These are phyloP conservation scores for Vachellia collinsii DNA, from an alignment of 306 rosid genomes.

Conservation along the genomic window DNA sequence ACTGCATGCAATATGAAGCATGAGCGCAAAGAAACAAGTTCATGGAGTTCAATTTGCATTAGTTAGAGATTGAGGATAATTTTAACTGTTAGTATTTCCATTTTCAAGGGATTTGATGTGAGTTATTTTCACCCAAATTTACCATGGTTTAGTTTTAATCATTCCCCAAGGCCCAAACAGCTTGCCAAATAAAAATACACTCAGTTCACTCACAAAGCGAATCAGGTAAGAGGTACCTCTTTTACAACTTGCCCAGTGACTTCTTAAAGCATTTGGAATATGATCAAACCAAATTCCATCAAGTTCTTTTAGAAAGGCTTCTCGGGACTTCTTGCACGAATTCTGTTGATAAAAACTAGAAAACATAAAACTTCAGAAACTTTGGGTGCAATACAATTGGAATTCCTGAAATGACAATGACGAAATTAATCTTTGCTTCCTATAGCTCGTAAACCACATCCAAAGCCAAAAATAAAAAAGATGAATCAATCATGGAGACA, in stretches of 20 bases:
- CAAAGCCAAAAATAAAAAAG: background rate
- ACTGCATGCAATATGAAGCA: slow-evolving; percentile 48
- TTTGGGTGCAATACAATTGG: slow-evolving; percentile 36
- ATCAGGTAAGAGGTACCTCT: slow-evolving; percentile 49
- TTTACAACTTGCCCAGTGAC: slow-evolving; percentile 70
- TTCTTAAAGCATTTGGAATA: slow-evolving; percentile 65
- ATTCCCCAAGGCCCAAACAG: slow-evolving; percentile 7
- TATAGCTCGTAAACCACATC: background rate
- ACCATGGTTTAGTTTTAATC: slow-evolving; percentile 25
- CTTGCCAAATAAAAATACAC: slow-evolving; percentile 19
- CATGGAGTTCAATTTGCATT: slow-evolving; percentile 10
- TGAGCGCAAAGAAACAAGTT: slow-evolving; percentile 25
- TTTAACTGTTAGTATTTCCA: background rate
- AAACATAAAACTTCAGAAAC: slow-evolving; percentile 75
- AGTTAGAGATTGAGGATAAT: slow-evolving; percentile 6
- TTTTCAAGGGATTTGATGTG: background rate
- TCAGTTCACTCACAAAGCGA: slow-evolving; percentile 33
- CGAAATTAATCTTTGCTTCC: slow-evolving; percentile 1
- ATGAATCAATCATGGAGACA: slow-evolving; percentile 7
- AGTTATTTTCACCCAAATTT: slow-evolving; percentile 17
- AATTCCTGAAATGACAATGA: slow-evolving; percentile 25
- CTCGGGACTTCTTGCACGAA: slow-evolving; percentile 62
- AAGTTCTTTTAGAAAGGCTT: slow-evolving; percentile 62
- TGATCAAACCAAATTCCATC: slow-evolving; percentile 85
- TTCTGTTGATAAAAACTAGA: slow-evolving; percentile 76